phyloP scores from a whole-genome alignment of 176 grass and related monocot genomes.

The Lolium perenne region DNA sequence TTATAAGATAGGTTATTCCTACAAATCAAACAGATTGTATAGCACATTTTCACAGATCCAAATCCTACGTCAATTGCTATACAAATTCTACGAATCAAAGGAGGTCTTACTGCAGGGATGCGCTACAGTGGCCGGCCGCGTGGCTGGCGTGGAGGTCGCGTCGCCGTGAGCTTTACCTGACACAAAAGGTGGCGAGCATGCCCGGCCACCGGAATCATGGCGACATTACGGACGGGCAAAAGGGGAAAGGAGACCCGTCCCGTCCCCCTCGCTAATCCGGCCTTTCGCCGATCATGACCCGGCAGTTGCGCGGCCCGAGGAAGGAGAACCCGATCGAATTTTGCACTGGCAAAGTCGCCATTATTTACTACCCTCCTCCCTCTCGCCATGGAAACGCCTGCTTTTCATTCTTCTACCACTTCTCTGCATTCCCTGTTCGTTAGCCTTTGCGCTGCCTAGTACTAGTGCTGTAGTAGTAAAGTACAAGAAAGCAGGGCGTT shows the following conservation, averaged over 20 bases:
- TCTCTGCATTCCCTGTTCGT: background rate
- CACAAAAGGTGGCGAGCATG: slow-evolving; percentile 58
- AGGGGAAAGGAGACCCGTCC: slow-evolving; percentile 4
- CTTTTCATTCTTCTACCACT: background rate
- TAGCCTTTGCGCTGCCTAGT: slow-evolving; percentile 36
- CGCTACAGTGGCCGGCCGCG: slow-evolving; percentile 14
- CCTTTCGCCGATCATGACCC: slow-evolving; percentile 49
- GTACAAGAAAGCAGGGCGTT: slow-evolving; percentile 33
- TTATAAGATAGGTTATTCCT: too few relatives aligned
- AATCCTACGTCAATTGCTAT: too few relatives aligned
- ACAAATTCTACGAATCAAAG: too few relatives aligned
- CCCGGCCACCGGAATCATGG: slow-evolving; percentile 50
- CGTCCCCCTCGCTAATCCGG: background rate
- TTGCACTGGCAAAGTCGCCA: slow-evolving; percentile 46
- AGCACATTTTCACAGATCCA: too few relatives aligned
- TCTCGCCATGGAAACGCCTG: background rate
- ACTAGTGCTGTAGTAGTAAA: background rate
- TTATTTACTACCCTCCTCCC: background rate
- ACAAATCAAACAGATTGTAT: too few relatives aligned
- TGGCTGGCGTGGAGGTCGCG: slow-evolving; percentile 45
- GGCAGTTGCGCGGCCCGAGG: slow-evolving; percentile 46
- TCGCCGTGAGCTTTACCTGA: slow-evolving; percentile 45
- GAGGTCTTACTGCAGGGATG: too few relatives aligned
- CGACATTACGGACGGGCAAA: slow-evolving; percentile 54
- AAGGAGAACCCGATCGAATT: slow-evolving; percentile 13